Percentiles rank a stretch among this genome's conserved stretches.
Conservation (phyloP, 2,329 filamentous ascomycete species). For the Penicillium frequentans region DNA sequence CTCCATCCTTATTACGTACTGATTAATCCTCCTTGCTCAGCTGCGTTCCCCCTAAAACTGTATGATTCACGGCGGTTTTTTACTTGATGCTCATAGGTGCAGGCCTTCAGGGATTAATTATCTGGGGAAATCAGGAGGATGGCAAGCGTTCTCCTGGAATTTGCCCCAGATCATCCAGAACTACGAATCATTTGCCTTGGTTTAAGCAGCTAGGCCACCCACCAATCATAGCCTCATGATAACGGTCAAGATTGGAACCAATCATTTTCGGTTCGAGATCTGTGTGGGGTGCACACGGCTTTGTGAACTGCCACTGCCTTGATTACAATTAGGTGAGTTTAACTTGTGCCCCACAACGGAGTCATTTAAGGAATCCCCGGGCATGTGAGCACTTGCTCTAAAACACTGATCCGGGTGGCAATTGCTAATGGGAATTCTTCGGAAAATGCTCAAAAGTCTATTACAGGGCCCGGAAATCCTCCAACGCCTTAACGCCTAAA, state of each 20-base stretch:
- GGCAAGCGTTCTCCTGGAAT: background rate
- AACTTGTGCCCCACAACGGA: background rate
- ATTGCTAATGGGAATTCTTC: background rate
- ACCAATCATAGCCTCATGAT: background rate
- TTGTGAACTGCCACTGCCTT: background rate
- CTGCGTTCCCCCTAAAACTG: background rate
- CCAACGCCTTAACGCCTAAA: background rate
- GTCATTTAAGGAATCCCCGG: background rate
- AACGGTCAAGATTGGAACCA: background rate
- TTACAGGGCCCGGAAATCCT: background rate
- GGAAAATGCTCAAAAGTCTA: background rate
- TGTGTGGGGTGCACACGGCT: background rate
- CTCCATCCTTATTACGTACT: slow-evolving; percentile 36
- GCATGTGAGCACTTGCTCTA: slow-evolving; percentile 3
- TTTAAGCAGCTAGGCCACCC: background rate
- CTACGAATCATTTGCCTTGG: background rate
- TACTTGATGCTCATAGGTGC: background rate
- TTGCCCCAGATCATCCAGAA: background rate
- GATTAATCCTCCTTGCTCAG: slow-evolving; percentile 8
- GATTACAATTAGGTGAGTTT: slow-evolving; percentile 1
- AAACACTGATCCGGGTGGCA: slow-evolving; percentile 1
- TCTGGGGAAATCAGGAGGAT: background rate
- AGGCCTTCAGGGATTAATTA: background rate
- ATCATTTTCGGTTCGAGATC: background rate
- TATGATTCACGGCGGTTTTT: background rate